phyloP scores from a whole-genome alignment of 2,329 filamentous ascomycete species.

The Decorospora gaudefroyi region DNA sequence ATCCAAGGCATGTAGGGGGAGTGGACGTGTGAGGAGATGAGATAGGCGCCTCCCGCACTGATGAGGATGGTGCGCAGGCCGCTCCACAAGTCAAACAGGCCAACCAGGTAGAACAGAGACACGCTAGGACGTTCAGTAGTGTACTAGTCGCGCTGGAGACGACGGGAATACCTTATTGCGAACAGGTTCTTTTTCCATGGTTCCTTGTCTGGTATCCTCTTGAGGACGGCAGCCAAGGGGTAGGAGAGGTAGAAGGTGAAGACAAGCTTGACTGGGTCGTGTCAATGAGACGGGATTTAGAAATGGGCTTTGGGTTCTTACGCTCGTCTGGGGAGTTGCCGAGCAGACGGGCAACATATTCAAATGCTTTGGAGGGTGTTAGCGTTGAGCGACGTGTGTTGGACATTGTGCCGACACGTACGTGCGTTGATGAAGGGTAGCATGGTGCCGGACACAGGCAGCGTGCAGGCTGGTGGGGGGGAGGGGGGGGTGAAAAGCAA shows the following conservation, averaged over 20 bases:
- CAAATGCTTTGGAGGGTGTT: conserved; percentile 58
- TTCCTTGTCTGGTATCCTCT: conserved; percentile 82
- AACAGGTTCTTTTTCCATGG: conserved; percentile 88
- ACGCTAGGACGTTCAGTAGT: conserved; percentile 56
- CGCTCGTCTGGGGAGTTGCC: conserved; percentile 69
- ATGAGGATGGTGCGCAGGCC: conserved; percentile 79
- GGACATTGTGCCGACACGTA: conserved; percentile 46
- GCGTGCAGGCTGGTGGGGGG: too few relatives aligned
- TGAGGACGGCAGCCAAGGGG: conserved; percentile 83
- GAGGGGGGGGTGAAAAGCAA: not conserved
- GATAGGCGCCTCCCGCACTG: conserved; percentile 78
- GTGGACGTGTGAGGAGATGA: conserved; percentile 79
- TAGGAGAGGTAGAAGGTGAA: conserved; percentile 90
- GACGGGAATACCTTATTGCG: conserved; percentile 68
- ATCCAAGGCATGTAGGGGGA: conserved; percentile 98
- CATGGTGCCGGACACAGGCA: conserved; percentile 57
- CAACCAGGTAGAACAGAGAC: conserved; percentile 87
- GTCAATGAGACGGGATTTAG: conserved; percentile 15
- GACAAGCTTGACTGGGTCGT: conserved; percentile 84
- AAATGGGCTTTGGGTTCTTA: conserved; percentile 43
- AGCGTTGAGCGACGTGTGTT: not conserved
- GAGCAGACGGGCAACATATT: conserved; percentile 60
- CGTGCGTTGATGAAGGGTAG: conserved; percentile 66
- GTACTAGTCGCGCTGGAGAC: not conserved
- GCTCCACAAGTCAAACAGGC: conserved; percentile 89